These are phyloP conservation scores for Saccharomycopsis fodiens DNA, from an alignment of 805 yeast genomes.

Conservation along the genomic window DNA sequence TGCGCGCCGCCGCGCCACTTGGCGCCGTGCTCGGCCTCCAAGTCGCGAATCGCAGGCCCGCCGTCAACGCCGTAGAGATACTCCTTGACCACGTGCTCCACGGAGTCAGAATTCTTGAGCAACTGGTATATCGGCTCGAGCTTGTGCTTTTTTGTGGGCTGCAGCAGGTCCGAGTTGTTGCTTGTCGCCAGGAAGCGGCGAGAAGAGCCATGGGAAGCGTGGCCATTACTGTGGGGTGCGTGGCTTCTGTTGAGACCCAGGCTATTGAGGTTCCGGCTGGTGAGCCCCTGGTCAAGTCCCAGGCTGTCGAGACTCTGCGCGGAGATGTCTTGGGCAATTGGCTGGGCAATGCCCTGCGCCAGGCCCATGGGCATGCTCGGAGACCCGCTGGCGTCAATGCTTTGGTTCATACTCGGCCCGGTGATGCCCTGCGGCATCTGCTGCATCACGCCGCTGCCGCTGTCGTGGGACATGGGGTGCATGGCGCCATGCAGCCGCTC, in stretches of 20 bases:
- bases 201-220: too few species aligned
- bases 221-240: too few species aligned
- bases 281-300: neutral
- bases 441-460: too few species aligned
- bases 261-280: too few species aligned
- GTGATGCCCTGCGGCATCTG: too few species aligned
- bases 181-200: neutral
- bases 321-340: neutral
- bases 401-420: too few species aligned
- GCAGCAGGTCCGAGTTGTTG: neutral
- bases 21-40: conserved; percentile 20
- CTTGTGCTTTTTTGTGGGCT: conserved; percentile 7
- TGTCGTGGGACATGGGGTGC: too few species aligned
- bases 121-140: conserved; percentile 9
- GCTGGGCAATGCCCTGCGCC: neutral
- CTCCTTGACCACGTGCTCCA: conserved; percentile 14
- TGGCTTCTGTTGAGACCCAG: too few species aligned
- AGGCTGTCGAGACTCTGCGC: neutral
- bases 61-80: conserved; percentile 20
- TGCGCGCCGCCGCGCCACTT: conserved; percentile 23
- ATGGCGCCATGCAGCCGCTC: too few species aligned
- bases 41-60: conserved; percentile 20
- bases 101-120: conserved; percentile 6
- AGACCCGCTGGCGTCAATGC: neutral
- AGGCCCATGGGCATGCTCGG: neutral